Conservation (phyloP, 176 grass and related monocot genomes). For the Eleusine coracana region DNA sequence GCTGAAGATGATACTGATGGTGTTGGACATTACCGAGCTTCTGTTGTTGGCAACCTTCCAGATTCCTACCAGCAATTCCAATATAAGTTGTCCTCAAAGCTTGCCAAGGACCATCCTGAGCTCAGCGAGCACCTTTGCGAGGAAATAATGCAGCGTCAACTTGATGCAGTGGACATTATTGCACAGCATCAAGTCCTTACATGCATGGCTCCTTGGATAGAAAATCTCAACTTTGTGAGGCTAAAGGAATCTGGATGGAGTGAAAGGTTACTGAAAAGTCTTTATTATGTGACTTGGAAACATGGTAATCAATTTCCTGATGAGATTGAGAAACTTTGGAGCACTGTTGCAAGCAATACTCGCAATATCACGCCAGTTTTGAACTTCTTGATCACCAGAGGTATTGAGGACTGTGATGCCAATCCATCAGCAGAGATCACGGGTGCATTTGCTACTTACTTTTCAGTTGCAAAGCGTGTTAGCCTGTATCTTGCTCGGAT, state of each 20-base stretch:
- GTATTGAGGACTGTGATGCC: conserved; percentile 93
- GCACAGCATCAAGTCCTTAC: conserved; percentile 99
- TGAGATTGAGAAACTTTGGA: conserved; percentile 99
- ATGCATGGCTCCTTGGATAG: conserved; percentile 99
- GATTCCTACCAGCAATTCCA: conserved; percentile 99
- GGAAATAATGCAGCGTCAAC: conserved; percentile 99
- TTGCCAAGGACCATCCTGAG: conserved; percentile 99
- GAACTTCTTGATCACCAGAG: conserved; percentile 94
- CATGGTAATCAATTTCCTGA: conserved; percentile 99
- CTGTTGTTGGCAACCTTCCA: conserved; percentile 97
- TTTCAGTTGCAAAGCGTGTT: conserved; percentile 95
- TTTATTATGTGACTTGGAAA: conserved; percentile 98
- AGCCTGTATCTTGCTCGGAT: conserved; percentile 97
- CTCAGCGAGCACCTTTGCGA: conserved; percentile 80
- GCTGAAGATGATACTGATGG: conserved; percentile 87
- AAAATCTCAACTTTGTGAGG: conserved; percentile 94
- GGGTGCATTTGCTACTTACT: conserved; percentile 95
- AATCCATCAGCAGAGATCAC: conserved; percentile 96
- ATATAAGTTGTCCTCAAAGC: conserved; percentile 91
- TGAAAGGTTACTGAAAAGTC: conserved; percentile 87
- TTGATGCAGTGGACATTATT: conserved; percentile 96
- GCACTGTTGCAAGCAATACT: conserved; percentile 93
- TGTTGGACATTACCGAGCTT: conserved; percentile 82
- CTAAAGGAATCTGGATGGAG: conserved; percentile 93
- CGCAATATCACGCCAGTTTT: conserved; percentile 98